Conservation (phyloP, 345 rosid genomes). For the Brassica juncea region DNA sequence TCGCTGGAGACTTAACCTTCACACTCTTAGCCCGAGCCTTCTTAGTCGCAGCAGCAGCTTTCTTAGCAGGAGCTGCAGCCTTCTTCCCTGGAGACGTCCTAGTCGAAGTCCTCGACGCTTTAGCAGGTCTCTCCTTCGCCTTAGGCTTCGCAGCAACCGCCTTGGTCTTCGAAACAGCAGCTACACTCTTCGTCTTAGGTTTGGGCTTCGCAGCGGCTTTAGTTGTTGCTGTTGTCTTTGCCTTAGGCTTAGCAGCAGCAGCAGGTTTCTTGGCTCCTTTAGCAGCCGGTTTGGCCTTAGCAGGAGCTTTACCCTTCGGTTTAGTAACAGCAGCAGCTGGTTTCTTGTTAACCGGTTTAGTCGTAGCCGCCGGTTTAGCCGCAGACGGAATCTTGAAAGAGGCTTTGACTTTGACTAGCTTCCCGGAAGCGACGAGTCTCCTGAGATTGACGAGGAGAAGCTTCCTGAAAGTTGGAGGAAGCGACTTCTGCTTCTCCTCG, state of each 20-base stretch:
- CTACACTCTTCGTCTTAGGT: constrained; percentile 38
- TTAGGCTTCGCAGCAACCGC: constrained; percentile 55
- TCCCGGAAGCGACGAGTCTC: constrained; percentile 66
- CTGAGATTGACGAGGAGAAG: constrained; percentile 59
- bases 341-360: constrained; percentile 43
- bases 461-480: constrained; percentile 69
- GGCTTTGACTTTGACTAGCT: constrained; percentile 67
- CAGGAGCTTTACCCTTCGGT: constrained; percentile 40
- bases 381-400: constrained; percentile 70
- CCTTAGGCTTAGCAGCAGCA: constrained; percentile 17
- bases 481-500: constrained; percentile 71
- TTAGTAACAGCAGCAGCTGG: constrained; percentile 13
- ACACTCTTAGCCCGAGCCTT: constrained; percentile 54
- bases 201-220: constrained; percentile 1
- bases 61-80: constrained; percentile 48
- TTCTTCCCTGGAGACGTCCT: constrained; percentile 69
- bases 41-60: constrained; percentile 46
- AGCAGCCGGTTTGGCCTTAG: constrained; percentile 42
- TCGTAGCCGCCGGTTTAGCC: constrained; percentile 5
- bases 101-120: constrained; percentile 63
- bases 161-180: constrained; percentile 44
- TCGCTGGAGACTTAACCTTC: constrained; percentile 63
- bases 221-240: not conserved
- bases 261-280: constrained; percentile 29
- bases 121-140: constrained; percentile 61